Conservation (phyloP, 2,329 filamentous ascomycete species). For the Penicillium decumbens region DNA sequence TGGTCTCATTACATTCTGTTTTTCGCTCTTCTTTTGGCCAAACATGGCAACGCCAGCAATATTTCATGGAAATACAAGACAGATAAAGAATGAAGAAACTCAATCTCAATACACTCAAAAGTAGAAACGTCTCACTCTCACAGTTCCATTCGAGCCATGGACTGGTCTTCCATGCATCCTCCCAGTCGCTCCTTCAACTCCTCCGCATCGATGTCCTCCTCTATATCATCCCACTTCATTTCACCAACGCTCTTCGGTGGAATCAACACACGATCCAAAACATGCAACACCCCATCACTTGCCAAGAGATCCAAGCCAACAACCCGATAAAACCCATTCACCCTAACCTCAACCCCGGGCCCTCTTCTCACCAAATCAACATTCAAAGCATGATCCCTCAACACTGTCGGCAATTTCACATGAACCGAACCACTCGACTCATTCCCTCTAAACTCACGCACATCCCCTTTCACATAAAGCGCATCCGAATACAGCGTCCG, state of each 20-base stretch:
- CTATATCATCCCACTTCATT: constrained; percentile 3
- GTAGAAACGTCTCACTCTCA: background rate
- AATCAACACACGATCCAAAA: constrained; percentile 67
- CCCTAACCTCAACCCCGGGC: constrained; percentile 65
- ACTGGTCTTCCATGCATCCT: constrained; percentile 11
- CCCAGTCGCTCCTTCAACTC: constrained; percentile 20
- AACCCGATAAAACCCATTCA: constrained; percentile 69
- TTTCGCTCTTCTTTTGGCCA: background rate
- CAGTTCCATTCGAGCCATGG: constrained; percentile 3
- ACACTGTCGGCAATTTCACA: constrained; percentile 65
- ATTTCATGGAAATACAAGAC: constrained; percentile 20
- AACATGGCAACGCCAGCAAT: background rate
- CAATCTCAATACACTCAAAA: constrained; percentile 8
- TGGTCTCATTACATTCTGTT: constrained; percentile 3
- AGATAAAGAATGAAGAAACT: constrained; percentile 22
- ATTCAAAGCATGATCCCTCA: constrained; percentile 58
- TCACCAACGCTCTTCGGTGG: constrained; percentile 57
- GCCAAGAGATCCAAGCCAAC: constrained; percentile 65
- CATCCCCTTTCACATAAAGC: constrained; percentile 48
- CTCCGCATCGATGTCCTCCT: constrained; percentile 17
- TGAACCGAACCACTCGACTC: constrained; percentile 38
- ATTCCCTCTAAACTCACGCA: constrained; percentile 18
- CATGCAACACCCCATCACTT: constrained; percentile 76
- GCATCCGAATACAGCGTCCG: constrained; percentile 74
- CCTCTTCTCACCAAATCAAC: constrained; percentile 67